Base-by-base conservation (phyloP, 2,329 filamentous ascomycete species). In the Raffaelea deltoideospora region DNA sequence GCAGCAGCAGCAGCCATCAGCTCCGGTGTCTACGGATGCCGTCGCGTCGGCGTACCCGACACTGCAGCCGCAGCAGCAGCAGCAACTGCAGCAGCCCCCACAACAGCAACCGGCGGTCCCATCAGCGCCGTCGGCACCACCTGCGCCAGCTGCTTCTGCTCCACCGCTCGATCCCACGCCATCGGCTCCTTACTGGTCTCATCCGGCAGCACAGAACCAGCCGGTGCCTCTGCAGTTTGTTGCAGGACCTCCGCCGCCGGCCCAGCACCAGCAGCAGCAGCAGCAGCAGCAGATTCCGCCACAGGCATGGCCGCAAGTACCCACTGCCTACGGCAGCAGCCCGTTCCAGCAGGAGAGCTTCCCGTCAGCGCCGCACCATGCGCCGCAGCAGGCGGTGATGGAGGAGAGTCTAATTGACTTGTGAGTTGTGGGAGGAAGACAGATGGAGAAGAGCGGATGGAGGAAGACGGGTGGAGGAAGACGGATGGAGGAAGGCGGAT, bases 331-430 rank as follows among this genome's bases (percentile, higher is more conserved):
- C 42, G 42, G 53, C n/a, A n/a, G n/a, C n/a, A n/a, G n/a, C 10
- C 60, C 64, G 7, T 77, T 73, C 47, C 59, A 56, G 3, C 71
- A 73, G 48, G 70, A 77, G 19, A 60, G 68, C 3, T 83, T 84
- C 48, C 79, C 80, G 1, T 63, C 69, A 3, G 73, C 71, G 21
- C 75, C 76, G 14, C 70, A 76, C 41, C 72, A 78, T 52, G 65
- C 71, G 21, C 73, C 70, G 36, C 65, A 55, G 52, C 63, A 65
- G 48, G 69, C 69, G 13, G 67, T 61, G 1, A 67, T 79, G 33
- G 82, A 88, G 56, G 83, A 88, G 56, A 79, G 76, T 40, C 58
- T 90, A 49, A 90, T 90, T 56, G 83, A 90, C 55, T 64, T 88
- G 33, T 48, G 14, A 31, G 24, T 6, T 4, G 11, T 3, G 20